These are phyloP conservation scores for Vitis hybrid DNA, from an alignment of 177 flowering plant genomes.

Conservation along the genomic window DNA sequence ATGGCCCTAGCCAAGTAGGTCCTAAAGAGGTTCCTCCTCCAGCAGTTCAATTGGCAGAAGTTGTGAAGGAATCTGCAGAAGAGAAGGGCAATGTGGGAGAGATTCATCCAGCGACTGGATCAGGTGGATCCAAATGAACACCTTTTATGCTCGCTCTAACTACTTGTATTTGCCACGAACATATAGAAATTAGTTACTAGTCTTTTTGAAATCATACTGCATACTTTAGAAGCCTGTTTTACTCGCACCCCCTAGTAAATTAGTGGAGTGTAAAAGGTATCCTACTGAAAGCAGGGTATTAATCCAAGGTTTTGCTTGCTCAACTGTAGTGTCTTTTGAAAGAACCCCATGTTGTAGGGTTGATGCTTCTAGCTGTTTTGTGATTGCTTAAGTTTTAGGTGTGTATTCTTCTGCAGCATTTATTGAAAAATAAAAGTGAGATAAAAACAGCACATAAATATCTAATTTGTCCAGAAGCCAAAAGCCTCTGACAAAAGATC, in stretches of 20 bases:
- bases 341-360: background rate
- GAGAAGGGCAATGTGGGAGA: slow-evolving; percentile 12
- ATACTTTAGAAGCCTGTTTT: background rate
- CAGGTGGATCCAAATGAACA: background rate
- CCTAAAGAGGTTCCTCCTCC: slow-evolving; percentile 20
- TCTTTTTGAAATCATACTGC: background rate
- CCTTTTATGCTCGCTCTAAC: background rate
- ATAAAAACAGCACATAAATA: too few relatives aligned
- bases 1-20: slow-evolving; percentile 18
- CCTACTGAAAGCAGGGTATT: background rate
- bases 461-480: too few relatives aligned
- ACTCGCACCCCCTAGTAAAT: background rate
- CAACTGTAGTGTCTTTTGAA: background rate
- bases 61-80: slow-evolving; percentile 3
- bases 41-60: slow-evolving; percentile 24
- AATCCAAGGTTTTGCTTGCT: background rate
- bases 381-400: too few relatives aligned
- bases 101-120: background rate
- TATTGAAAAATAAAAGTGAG: too few relatives aligned
- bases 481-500: too few relatives aligned
- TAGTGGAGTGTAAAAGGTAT: background rate
- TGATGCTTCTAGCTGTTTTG: too few relatives aligned
- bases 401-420: too few relatives aligned
- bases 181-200: background rate
- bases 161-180: background rate